These are phyloP conservation scores for Gigaspora rosea DNA, from an alignment of 192 early-diverging fungal species.

Conservation along the genomic window DNA sequence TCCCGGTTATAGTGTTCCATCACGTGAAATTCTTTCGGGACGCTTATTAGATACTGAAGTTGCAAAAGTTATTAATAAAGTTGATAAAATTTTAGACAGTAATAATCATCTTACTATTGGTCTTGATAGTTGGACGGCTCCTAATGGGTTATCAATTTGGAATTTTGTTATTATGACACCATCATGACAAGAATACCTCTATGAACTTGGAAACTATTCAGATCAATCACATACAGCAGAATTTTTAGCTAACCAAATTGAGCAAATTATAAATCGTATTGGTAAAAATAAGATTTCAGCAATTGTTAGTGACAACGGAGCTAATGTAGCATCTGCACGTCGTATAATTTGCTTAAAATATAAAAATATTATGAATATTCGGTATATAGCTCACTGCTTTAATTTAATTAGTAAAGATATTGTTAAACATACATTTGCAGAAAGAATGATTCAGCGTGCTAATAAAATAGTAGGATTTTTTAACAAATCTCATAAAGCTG, in stretches of 20 bases:
- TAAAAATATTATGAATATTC: constrained; percentile 1
- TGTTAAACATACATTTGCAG: background rate
- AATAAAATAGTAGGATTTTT: constrained; percentile 5
- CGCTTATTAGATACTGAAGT: no score
- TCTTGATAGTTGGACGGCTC: background rate
- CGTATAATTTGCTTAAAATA: background rate
- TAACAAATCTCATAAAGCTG: constrained; percentile 6
- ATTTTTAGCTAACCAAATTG: background rate
- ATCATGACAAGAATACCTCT: background rate
- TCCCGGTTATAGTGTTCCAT: no score
- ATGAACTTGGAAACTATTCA: background rate
- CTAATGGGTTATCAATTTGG: constrained; percentile 2
- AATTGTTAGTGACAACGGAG: background rate
- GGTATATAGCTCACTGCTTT: background rate
- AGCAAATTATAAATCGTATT: background rate
- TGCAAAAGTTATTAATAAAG: no score
- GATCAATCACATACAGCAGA: constrained; percentile 3
- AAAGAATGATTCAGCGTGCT: background rate
- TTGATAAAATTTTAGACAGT: background rate
- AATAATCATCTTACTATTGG: background rate
- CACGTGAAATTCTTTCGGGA: no score
- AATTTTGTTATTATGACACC: constrained; percentile 1
- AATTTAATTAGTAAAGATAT: constrained; percentile 11
- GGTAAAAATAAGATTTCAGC: background rate
- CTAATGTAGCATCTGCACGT: background rate